These are phyloP conservation scores for Cystobasidium slooffiae DNA, from an alignment of 1,284 basidiomycete genomes.

Conservation along the genomic window DNA sequence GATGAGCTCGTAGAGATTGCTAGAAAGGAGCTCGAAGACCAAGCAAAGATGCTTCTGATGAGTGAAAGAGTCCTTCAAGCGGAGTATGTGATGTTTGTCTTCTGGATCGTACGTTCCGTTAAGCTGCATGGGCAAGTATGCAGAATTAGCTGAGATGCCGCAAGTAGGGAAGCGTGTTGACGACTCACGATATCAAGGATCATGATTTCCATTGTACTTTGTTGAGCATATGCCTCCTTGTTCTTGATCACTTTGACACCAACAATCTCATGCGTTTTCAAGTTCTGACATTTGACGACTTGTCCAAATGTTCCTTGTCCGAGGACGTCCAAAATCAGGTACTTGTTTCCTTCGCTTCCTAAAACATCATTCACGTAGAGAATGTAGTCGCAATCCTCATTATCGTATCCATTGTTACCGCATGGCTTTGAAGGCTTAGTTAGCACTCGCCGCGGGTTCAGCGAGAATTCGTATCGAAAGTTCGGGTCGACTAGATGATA, in stretches of 20 bases:
- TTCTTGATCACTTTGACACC: slow-evolving; percentile 99
- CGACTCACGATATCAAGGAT: slow-evolving; percentile 85
- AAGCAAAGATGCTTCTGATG: slow-evolving; percentile 95
- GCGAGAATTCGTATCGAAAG: slow-evolving; percentile 88
- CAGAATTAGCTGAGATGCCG: neutral
- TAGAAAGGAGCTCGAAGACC: slow-evolving; percentile 95
- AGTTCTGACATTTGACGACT: slow-evolving; percentile 99
- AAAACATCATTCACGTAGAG: slow-evolving; percentile 95
- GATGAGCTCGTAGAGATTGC: slow-evolving; percentile 98
- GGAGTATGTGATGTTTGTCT: slow-evolving; percentile 95
- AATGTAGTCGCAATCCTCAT: slow-evolving; percentile 96
- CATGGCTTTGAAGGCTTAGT: slow-evolving; percentile 93
- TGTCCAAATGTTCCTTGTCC: slow-evolving; percentile 99
- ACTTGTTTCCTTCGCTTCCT: slow-evolving; percentile 79
- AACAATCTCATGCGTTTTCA: slow-evolving; percentile 97
- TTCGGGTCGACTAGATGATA: slow-evolving; percentile 88
- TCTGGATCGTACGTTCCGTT: slow-evolving; percentile 90
- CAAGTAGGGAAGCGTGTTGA: neutral
- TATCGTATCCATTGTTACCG: slow-evolving; percentile 93
- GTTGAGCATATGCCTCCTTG: slow-evolving; percentile 98
- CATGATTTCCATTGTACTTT: slow-evolving; percentile 99
- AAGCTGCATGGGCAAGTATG: slow-evolving; percentile 63
- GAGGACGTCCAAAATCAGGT: slow-evolving; percentile 95
- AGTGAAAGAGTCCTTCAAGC: slow-evolving; percentile 94
- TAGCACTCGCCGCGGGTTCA: slow-evolving; percentile 89